Base-by-base conservation (phyloP, 768 basidiomycete genomes). In the Cystofilobasidium capitatum region DNA sequence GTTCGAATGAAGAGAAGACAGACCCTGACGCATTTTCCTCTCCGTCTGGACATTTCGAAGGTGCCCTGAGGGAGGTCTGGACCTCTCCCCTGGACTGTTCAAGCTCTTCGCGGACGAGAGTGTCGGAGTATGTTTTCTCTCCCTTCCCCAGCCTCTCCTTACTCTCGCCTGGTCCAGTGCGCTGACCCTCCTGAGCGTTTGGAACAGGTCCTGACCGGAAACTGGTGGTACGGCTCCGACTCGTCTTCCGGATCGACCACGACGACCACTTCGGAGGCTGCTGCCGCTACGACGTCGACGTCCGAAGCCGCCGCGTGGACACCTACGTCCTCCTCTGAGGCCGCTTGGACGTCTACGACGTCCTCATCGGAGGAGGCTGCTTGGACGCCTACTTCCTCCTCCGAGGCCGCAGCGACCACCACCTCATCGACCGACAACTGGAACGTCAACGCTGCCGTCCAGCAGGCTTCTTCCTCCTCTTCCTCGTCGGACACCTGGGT, bases 61-160 rank as follows among this genome's bases (percentile, higher is more conserved):
- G 24, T 90, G 88, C 74, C 83, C 83, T 31, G 81, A 74, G 42
- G 81, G 80, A 29, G 88, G 83, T 45, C 81, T 89, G 31, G 89
- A 91, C 77, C 79, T 89, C 65, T 84, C 85, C 35, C 72, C 76
- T 13, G 84, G 85, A 59, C 80, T 90, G 57, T 90, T 91, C 77
- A 40, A 33, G 26, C 24, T 29, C 60, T 47, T 67, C 51, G 59
- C 59, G 16, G 29, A 57, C 57, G 13, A 58, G 44, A 8, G 14
- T 20, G 10, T 37, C 14, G 64, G 60, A 33, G 59, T 65, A 6
- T 40, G 3, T 17, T 55, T 31, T 13, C 22, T 31, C 26, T 55
- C 35, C 24, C 54, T 33, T 55, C 26, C n/a, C n/a, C n/a, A n/a
- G n/a, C n/a, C n/a, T n/a, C n/a, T n/a, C n/a, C n/a, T n/a, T n/a